Conservation (phyloP, 331 rosid genomes). For the Quercus lobata region DNA sequence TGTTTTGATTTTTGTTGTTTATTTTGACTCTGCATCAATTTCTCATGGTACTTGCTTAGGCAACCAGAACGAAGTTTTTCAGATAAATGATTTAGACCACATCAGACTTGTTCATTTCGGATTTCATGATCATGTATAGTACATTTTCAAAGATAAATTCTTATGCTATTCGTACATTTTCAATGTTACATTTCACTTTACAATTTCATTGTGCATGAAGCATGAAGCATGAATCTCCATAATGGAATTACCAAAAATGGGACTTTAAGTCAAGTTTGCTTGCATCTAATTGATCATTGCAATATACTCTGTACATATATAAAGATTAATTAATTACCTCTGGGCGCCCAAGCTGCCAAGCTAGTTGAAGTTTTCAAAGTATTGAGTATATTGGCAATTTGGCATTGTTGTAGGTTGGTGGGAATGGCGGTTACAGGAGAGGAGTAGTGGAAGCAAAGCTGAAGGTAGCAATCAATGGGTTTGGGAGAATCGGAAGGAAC, state of each 20-base stretch:
- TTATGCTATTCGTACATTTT: background rate
- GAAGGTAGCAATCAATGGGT: conserved; percentile 96
- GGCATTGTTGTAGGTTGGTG: conserved; percentile 43
- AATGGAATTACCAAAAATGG: too few relatives aligned
- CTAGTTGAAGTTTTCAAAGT: background rate
- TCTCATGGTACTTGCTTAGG: background rate
- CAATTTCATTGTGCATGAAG: background rate
- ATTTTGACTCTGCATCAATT: background rate
- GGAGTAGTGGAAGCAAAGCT: conserved; percentile 72
- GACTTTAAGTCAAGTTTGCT: too few relatives aligned
- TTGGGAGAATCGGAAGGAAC: conserved; percentile 92
- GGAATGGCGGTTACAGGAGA: conserved; percentile 59
- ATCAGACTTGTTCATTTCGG: background rate
- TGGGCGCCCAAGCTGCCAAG: too few relatives aligned
- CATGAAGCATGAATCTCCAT: background rate
- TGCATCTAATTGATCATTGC: too few relatives aligned
- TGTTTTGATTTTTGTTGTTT: background rate
- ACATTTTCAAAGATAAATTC: background rate
- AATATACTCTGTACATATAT: too few relatives aligned
- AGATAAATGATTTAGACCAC: background rate
- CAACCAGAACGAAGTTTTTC: background rate
- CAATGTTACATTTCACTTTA: background rate
- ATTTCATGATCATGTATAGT: background rate
- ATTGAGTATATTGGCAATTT: background rate
- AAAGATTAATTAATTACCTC: too few relatives aligned